These are phyloP conservation scores for Rhodocollybia butyracea DNA, from an alignment of 768 basidiomycete genomes.

Conservation along the genomic window DNA sequence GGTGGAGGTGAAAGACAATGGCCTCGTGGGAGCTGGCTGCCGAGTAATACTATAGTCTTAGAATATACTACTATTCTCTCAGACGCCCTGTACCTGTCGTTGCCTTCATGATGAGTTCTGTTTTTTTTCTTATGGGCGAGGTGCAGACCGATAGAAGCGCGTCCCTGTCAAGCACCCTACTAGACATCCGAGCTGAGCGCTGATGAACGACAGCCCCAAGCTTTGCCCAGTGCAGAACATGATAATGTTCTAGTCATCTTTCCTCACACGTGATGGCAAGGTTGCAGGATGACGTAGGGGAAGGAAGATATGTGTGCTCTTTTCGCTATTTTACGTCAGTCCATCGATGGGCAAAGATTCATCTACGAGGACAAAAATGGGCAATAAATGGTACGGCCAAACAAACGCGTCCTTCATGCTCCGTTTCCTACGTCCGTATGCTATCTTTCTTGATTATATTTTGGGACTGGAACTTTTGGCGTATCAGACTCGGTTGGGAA, in stretches of 20 bases:
- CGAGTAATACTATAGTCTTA: no score
- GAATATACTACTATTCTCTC: no score
- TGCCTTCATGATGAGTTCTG: not conserved
- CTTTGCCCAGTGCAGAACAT: constrained; percentile 97
- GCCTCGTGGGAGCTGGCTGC: no score
- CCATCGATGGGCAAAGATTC: constrained; percentile 42
- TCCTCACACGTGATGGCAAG: constrained; percentile 84
- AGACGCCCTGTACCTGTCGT: constrained; percentile 74
- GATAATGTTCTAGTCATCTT: constrained; percentile 93
- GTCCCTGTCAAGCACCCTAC: constrained; percentile 51
- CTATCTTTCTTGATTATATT: not conserved
- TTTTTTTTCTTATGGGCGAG: constrained; percentile 57
- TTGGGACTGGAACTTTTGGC: no score
- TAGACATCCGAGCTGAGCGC: constrained; percentile 72
- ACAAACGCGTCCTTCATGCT: not conserved
- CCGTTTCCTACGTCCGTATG: not conserved
- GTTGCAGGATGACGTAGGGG: constrained; percentile 64
- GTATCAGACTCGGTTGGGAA: no score
- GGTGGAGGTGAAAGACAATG: no score
- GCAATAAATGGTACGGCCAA: constrained; percentile 74
- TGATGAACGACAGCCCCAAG: constrained; percentile 67
- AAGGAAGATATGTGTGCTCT: constrained; percentile 61
- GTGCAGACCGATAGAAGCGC: constrained; percentile 88
- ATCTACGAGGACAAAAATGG: constrained; percentile 50
- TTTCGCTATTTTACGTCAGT: not conserved